Evolutionary conservation across 2,329 filamentous ascomycete genomes (phyloP).

Genomic region (Cercospora sp.): DNA sequence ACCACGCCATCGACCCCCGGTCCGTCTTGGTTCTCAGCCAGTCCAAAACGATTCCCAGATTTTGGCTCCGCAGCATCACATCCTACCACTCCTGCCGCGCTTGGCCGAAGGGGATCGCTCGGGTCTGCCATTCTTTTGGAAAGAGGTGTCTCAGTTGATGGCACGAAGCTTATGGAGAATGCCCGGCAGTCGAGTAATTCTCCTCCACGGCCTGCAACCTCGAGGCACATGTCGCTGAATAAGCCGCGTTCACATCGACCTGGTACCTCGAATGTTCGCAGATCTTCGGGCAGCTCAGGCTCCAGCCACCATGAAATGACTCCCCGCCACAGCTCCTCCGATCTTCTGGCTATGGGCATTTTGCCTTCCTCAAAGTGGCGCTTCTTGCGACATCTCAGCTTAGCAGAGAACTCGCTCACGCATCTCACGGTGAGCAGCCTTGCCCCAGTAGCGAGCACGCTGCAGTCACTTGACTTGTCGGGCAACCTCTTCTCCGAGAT

Average conservation of each 20-base stretch:
- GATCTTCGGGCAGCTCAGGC: slow-evolving; percentile 91
- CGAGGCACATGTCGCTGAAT: slow-evolving; percentile 67
- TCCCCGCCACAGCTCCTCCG: slow-evolving; percentile 70
- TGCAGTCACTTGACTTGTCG: slow-evolving; percentile 90
- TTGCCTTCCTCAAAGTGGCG: slow-evolving; percentile 90
- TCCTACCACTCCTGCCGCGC: slow-evolving; percentile 58
- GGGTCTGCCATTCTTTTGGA: slow-evolving; percentile 55
- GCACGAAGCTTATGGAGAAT: slow-evolving; percentile 34
- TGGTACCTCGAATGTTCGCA: slow-evolving; percentile 69
- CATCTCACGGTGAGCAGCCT: slow-evolving; percentile 74
- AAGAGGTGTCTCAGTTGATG: slow-evolving; percentile 58
- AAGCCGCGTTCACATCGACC: slow-evolving; percentile 60
- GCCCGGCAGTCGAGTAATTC: slow-evolving; percentile 72
- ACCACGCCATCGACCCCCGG: slow-evolving; percentile 67
- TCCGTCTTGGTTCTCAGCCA: slow-evolving; percentile 50
- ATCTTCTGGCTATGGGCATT: slow-evolving; percentile 69
- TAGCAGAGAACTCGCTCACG: slow-evolving; percentile 89
- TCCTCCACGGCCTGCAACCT: slow-evolving; percentile 72
- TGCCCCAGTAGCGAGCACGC: slow-evolving; percentile 77
- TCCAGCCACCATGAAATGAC: slow-evolving; percentile 65
- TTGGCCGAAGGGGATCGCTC: slow-evolving; percentile 48
- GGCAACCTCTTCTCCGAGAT: slow-evolving; percentile 92
- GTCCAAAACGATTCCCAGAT: slow-evolving; percentile 30
- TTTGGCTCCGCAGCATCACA: slow-evolving; percentile 33
- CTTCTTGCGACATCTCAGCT: slow-evolving; percentile 85